Base-by-base conservation (phyloP, 176 grass and related monocot genomes). In the Avena insularis region DNA sequence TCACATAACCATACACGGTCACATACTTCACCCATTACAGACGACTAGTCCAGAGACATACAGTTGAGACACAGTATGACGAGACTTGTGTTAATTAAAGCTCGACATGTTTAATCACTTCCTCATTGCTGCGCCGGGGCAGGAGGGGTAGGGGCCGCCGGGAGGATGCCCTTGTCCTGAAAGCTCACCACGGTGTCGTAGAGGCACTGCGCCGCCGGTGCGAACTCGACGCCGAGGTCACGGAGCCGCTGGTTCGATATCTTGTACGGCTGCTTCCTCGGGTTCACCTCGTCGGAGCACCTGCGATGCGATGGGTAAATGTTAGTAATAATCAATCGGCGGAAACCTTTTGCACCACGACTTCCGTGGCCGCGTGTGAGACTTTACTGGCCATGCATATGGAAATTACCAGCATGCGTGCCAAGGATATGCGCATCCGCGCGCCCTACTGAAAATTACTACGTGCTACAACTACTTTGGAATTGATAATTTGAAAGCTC, bases 281-380 rank as follows among this genome's bases (percentile, higher is more conserved):
- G 89, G 82, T 87, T 94, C 79, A 89, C 80, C 84, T 89, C 84
- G 9, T 93, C 92, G 0, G 89, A 91, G 80, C 92, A 91, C 86
- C 89, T 93, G 79, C 40, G 8, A 47, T 47, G 46, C 38, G 40
- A 67, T 8, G 27, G 12, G 46, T 47, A 47, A 47, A 1, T 33
- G 0, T 20, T 10, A 71, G 67, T 43, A 20, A 20, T 66, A 27
- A 31, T 29, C 25, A 1, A 19, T 20, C 6, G 23, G 23, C 6
- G 23, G 23, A 23, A 67, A 36, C 2, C 64, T 35, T 66, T 69
- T 69, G 15, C 38, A 40, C 38, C 38, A 40, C 38, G 38, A 40
- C 38, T 40, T 40, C 38, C 38, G 38, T 40, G 38, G 38, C 38
- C 38, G 6, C 38, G 38, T 40, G 38, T 6, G 38, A 40, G 38